Evolutionary conservation across 2,329 filamentous ascomycete genomes (phyloP).

Genomic region (Cercospora zeae-maydis): DNA sequence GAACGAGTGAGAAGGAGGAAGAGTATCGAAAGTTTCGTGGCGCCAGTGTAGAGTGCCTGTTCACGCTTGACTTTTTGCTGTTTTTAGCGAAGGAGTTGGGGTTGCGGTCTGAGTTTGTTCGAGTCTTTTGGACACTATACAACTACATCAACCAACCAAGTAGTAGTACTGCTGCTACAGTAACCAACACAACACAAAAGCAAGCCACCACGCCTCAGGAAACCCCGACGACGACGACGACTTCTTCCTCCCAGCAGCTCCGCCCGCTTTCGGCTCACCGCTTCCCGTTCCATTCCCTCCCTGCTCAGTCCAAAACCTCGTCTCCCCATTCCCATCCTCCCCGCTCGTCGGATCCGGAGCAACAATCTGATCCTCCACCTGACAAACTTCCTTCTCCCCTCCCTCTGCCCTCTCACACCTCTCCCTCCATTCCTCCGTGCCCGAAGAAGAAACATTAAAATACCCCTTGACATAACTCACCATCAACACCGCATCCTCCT

Average conservation of each 20-base stretch:
- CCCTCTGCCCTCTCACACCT: neutral
- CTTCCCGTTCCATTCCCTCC: neutral
- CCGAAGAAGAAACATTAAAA: conserved; percentile 67
- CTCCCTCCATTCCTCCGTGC: neutral
- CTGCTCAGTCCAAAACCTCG: conserved; percentile 17
- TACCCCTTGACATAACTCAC: conserved; percentile 73
- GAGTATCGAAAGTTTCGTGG: neutral
- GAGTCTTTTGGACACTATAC: neutral
- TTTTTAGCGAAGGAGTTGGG: neutral
- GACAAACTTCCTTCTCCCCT: conserved; percentile 13
- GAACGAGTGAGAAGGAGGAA: neutral
- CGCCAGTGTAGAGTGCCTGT: neutral
- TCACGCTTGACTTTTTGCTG: neutral
- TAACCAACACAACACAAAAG: neutral
- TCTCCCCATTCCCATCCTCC: conserved; percentile 17
- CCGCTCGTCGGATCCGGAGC: conserved; percentile 19
- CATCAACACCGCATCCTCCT: conserved; percentile 57
- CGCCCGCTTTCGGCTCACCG: neutral
- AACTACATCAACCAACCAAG: neutral
- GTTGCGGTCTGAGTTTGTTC: neutral
- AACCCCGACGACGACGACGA: neutral
- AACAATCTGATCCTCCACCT: conserved; percentile 20
- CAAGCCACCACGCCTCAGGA: conserved; percentile 5
- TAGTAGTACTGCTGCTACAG: neutral
- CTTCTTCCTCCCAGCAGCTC: neutral